phyloP scores from a whole-genome alignment of 2,329 filamentous ascomycete species.

The Aspergillus felis region DNA sequence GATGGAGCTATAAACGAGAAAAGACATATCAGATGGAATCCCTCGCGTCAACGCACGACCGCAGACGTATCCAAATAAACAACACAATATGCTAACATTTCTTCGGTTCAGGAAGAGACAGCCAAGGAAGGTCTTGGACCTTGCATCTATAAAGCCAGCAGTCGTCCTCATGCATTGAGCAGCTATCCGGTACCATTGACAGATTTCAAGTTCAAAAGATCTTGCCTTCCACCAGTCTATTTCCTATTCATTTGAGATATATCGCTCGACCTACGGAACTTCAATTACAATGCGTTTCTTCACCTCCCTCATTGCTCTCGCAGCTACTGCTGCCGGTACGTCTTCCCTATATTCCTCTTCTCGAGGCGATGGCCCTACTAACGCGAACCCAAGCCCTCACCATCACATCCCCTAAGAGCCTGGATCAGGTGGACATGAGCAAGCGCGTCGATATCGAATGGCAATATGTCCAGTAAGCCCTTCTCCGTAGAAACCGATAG shows the following conservation, averaged over 20 bases:
- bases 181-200: neutral
- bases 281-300: conserved; percentile 26
- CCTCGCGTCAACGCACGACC: neutral
- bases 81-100: neutral
- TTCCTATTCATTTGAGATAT: neutral
- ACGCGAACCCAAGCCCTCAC: conserved; percentile 25
- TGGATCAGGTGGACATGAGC: conserved; percentile 29
- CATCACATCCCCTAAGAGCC: conserved; percentile 33
- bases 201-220: neutral
- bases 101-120: neutral
- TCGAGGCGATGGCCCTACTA: neutral
- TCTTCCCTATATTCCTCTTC: neutral
- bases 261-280: neutral
- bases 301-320: conserved; percentile 23
- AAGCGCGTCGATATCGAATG: conserved; percentile 37
- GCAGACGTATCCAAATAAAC: neutral
- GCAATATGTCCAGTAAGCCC: conserved; percentile 31
- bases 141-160: neutral
- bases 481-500: neutral
- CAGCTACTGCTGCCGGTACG: conserved; percentile 26
- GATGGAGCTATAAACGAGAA: neutral
- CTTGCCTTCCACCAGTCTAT: neutral
- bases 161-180: neutral
- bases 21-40: neutral
- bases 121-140: neutral